phyloP scores from a whole-genome alignment of 2,329 filamentous ascomycete genomes.

The Alternaria metachromatica region DNA sequence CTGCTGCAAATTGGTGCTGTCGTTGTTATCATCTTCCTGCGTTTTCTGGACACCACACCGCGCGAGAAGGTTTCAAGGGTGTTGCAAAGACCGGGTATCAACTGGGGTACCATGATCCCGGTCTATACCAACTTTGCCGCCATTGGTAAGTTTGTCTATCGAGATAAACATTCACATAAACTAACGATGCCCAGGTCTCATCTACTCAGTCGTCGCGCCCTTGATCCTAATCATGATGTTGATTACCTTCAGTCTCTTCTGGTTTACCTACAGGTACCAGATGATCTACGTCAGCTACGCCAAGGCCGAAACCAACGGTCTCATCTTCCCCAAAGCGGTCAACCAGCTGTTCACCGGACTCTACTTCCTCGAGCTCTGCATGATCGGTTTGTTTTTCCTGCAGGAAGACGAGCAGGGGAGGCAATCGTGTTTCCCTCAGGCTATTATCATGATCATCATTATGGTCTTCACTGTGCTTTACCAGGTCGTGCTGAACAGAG shows the following conservation, averaged over 20 bases:
- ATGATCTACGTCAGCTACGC: conserved; percentile 95
- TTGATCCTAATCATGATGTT: conserved; percentile 93
- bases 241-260: conserved; percentile 88
- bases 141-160: conserved; percentile 64
- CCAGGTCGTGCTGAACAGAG: conserved; percentile 79
- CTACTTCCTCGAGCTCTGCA: conserved; percentile 90
- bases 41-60: conserved; percentile 81
- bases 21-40: conserved; percentile 78
- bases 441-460: conserved; percentile 81
- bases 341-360: conserved; percentile 95
- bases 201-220: conserved; percentile 88
- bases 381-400: conserved; percentile 90
- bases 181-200: conserved; percentile 58
- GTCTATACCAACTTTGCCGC: conserved; percentile 97
- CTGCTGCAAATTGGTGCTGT: conserved; percentile 83
- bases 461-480: conserved; percentile 75
- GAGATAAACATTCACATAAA: not conserved
- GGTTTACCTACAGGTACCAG: conserved; percentile 95
- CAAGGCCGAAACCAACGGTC: conserved; percentile 86
- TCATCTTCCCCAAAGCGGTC: conserved; percentile 89
- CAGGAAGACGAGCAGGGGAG: conserved; percentile 63
- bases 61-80: conserved; percentile 85
- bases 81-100: conserved; percentile 75
- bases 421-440: conserved; percentile 74
- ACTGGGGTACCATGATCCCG: conserved; percentile 94